Evolutionary conservation across 148 eudicot genomes (phyloP), one percentile per base, ranked within the genome.

Genomic region (Nepenthes mirabilis): DNA sequence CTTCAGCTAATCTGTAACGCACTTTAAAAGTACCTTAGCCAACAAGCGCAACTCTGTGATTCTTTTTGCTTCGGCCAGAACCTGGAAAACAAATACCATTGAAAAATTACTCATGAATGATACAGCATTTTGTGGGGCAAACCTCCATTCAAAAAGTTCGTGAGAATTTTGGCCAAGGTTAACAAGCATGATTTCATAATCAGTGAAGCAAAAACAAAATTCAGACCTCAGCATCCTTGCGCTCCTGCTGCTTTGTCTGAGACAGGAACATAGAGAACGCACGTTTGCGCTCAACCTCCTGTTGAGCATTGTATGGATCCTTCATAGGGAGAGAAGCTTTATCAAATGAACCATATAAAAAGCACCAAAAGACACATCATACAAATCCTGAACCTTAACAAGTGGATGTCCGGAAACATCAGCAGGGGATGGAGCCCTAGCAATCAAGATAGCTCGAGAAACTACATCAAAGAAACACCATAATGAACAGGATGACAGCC

Each of bases 41-140:
- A 85, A 75, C 77, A 78, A 61, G 57, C 90, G 90, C 3, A 83
- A 68, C 59, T 88, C 95, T 0, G 72, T 52, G 64, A 91, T 88
- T 74, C 68, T 88, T 77, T 88, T 91, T 33, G 98, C 98, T 77
- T 88, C 96, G 71, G 98, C 88, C 76, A 88, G 76, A 78, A 91
- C 83, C 96, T 91, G 60, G 36, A 40, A 66, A 47, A 47, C n/a
- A 47, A 33, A 60, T 37, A 36, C 35, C 32, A 51, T 10, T 34
- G 35, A 68, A 8, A 7, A 69, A 49, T 4, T 60, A 23, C 3
- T 14, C 6, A 45, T 48, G 47, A 11, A 62, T 23, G 23, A 23
- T 35, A 2, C 55, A 33, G 36, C 57, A 51, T 33, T 47, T 14
- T 36, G 14, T 49, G 34, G 52, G 34, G 23, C 1, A 32, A 52